Base-by-base conservation (phyloP, 805 yeast genomes). In the Kodamaea lidongshanica region DNA sequence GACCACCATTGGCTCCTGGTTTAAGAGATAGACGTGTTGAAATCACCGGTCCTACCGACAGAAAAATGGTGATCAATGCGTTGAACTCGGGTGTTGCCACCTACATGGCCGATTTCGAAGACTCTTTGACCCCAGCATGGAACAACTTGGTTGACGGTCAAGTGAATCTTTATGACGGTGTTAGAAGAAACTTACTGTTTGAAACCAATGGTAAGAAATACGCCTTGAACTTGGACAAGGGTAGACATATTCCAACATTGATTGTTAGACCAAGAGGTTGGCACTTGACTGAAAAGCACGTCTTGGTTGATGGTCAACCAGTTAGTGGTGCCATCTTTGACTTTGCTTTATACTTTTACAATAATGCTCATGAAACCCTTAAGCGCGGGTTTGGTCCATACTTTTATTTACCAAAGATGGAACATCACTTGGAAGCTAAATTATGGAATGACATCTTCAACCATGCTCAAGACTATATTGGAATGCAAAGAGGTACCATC, bases 181-280 rank as follows among this genome's bases (percentile, higher is more conserved):
- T 81, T 28, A 72, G 94, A 58, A 70, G 76, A 50, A 72, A 77
- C 48, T 69, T 82, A 47, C 56, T 45, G 21, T 59, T 44, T 39
- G 46, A 43, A 13, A 42, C 67, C 45, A 59, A 67, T 48, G 66
- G 65, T 39, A 56, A 76, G 63, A 47, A 47, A 32, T 66, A 67
- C 46, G 46, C 50, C 38, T 61, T 67, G 46, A 58, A 67, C 46
- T 58, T 49, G 46, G 63, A 61, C 37, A 65, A 65, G 34, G 70
- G 67, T 33, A 67, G 70, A 52, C 77, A 77, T 49, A 65, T 79
- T 30, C 89, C 89, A 38, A 82, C 87, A 25, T 61, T 82, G 53
- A 79, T 82, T 53, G 87, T 81, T 34, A 74, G 94, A 65, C 94
- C 94, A 50, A 72, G 94, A 65, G 92, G 94, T 29, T 81, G 89